Evolutionary conservation across 2,329 filamentous ascomycete species (phyloP), one percentile per base, ranked within the genome.

Genomic region (Sarocladium strictum): DNA sequence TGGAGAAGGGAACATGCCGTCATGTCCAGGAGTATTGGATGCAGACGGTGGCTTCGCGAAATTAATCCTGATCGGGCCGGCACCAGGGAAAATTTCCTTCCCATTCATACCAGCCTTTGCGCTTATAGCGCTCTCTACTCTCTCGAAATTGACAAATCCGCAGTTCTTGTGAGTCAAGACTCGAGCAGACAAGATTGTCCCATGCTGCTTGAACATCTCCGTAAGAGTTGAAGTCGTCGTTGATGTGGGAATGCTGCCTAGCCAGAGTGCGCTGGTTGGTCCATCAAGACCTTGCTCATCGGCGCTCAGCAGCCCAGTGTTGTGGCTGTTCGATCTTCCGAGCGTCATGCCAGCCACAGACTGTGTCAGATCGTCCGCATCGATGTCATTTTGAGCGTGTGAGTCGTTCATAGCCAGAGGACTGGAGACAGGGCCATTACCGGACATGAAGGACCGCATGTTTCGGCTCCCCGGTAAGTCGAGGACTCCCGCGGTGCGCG

Each of bases 101-200:
- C 91, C 91, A 64, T 97, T 97, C 72, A 96, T 85, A 66, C 86
- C 81, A 14, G 85, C 85, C 69, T 93, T 95, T 15, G 94, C 94
- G 57, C 90, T 85, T 37, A 97, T 86, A 55, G 94, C 94, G 67
- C 90, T 96, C 60, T 97, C 92, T 27, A 94, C 74, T 56, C 84
- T 86, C 71, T 97, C 91, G 65, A 96, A 99, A 71, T 99, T 99
- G 67, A 99, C 93, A 63, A 99, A 99, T 2, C 93, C 94, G 67
- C 94, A 99, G 72, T 96, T 97, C 79, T 99, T 99, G 76, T 99
- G 91, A 0, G 94, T 97, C 58, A 99, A 78, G 3, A 99, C 94
- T 59, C 94, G 83, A 26, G 90, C 93, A 3, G 93, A 97, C 60
- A 94, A 80, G 59, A 99, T 96, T 2, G 87, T 81, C 10, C 94